Evolutionary conservation across 2,329 filamentous ascomycete species (phyloP).

Genomic region (Uncinocarpus reesii): DNA sequence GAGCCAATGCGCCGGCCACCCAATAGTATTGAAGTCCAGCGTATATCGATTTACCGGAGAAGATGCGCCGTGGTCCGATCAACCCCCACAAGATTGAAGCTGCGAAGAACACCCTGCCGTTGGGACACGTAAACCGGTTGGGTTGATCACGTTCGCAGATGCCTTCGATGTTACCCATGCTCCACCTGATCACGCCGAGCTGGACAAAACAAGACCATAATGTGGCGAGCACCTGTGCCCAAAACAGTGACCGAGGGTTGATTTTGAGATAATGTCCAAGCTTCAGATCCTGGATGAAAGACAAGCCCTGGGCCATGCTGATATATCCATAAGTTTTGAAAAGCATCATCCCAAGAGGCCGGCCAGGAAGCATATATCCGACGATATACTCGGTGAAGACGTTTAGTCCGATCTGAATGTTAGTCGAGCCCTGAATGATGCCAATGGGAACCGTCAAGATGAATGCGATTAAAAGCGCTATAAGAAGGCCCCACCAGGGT

Average conservation of each 20-base stretch:
- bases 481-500: slow-evolving; percentile 61
- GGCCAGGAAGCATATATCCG: slow-evolving; percentile 62
- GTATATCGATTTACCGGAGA: slow-evolving; percentile 54
- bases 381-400: slow-evolving; percentile 64
- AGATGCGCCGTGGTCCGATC: slow-evolving; percentile 61
- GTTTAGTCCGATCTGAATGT: slow-evolving; percentile 57
- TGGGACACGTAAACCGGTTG: slow-evolving; percentile 51
- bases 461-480: slow-evolving; percentile 55
- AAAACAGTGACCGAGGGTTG: slow-evolving; percentile 43
- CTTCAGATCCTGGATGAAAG: slow-evolving; percentile 57
- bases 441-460: slow-evolving; percentile 50
- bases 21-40: slow-evolving; percentile 59
- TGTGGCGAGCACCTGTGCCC: slow-evolving; percentile 42
- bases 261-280: slow-evolving; percentile 57
- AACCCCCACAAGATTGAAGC: slow-evolving; percentile 63
- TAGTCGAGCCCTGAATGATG: slow-evolving; percentile 61
- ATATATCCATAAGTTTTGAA: slow-evolving; percentile 67
- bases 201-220: slow-evolving; percentile 44
- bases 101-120: slow-evolving; percentile 54
- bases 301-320: slow-evolving; percentile 55
- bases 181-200: slow-evolving; percentile 39
- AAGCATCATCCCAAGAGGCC: slow-evolving; percentile 64
- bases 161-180: slow-evolving; percentile 47
- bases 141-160: slow-evolving; percentile 53
- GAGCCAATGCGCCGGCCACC: slow-evolving; percentile 54